A percentile compares a stretch with the other conserved stretches of the same genome.
These are phyloP conservation scores for Fusarium irregulare DNA, from an alignment of 2,329 filamentous ascomycete genomes.

Conservation along the genomic window DNA sequence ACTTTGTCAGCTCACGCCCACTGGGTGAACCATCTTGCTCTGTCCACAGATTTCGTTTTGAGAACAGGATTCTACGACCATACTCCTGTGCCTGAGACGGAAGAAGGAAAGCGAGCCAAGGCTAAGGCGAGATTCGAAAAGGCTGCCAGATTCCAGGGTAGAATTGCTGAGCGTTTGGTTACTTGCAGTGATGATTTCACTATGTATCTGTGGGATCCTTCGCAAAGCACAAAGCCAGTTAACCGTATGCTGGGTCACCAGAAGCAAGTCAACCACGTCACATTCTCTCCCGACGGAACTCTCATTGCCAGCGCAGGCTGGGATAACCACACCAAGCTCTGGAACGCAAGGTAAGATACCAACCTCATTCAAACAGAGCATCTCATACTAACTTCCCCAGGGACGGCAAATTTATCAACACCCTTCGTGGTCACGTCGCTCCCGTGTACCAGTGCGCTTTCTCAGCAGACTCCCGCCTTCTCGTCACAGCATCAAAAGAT, in stretches of 20 bases:
- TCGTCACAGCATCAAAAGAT: slow-evolving; percentile 91
- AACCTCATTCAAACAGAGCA: no score
- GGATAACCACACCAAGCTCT: slow-evolving; percentile 95
- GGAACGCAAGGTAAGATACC: slow-evolving; percentile 75
- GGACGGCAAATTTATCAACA: slow-evolving; percentile 83
- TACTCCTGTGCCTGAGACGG: slow-evolving; percentile 72
- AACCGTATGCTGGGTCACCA: slow-evolving; percentile 93
- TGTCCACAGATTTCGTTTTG: slow-evolving; percentile 91
- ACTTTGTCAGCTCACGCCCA: slow-evolving; percentile 87
- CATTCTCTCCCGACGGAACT: slow-evolving; percentile 89
- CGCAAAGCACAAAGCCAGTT: slow-evolving; percentile 81
- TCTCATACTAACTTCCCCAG: slow-evolving; percentile 52
- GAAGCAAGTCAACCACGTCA: slow-evolving; percentile 96
- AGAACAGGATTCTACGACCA: slow-evolving; percentile 91
- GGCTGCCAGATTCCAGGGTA: slow-evolving; percentile 80
- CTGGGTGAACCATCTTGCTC: slow-evolving; percentile 93
- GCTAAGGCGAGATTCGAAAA: slow-evolving; percentile 87
- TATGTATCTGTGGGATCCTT: slow-evolving; percentile 94
- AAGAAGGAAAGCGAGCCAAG: slow-evolving; percentile 77
- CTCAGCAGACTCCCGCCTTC: slow-evolving; percentile 87
- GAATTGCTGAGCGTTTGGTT: slow-evolving; percentile 84
- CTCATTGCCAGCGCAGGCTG: slow-evolving; percentile 90
- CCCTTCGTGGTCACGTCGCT: slow-evolving; percentile 86
- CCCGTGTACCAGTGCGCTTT: slow-evolving; percentile 94
- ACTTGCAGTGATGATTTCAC: slow-evolving; percentile 96